A percentile compares a stretch with the other conserved stretches of the same genome.
These are phyloP conservation scores for Ehretia macrophylla DNA, from an alignment of 257 asterid species.

Conservation along the genomic window DNA sequence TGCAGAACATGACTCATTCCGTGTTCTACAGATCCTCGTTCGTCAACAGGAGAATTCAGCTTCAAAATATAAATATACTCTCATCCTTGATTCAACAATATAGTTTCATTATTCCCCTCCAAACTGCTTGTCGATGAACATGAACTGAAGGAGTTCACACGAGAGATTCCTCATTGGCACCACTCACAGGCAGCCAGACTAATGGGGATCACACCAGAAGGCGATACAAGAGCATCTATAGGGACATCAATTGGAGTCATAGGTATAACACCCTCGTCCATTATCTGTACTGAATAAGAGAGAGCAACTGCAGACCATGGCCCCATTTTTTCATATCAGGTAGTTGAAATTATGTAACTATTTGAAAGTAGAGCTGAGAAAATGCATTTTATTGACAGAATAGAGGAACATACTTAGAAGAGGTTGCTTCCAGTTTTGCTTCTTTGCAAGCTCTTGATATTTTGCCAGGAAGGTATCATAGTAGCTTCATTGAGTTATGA, in stretches of 20 bases:
- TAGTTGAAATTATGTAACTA: neutral
- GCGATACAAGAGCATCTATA: slow-evolving; percentile 69
- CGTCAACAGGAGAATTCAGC: neutral
- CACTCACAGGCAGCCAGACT: slow-evolving; percentile 45
- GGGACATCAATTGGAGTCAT: slow-evolving; percentile 65
- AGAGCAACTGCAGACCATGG: slow-evolving; percentile 56
- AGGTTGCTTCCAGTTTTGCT: slow-evolving; percentile 80
- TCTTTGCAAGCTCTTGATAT: slow-evolving; percentile 62
- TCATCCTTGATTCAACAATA: neutral
- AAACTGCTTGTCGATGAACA: too few species aligned
- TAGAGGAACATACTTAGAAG: slow-evolving; percentile 41
- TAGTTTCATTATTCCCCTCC: neutral
- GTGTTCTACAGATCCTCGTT: too few species aligned
- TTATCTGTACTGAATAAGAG: slow-evolving; percentile 69
- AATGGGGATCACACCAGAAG: slow-evolving; percentile 72
- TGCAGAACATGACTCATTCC: too few species aligned
- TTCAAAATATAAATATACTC: too few species aligned
- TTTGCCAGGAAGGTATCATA: slow-evolving; percentile 72
- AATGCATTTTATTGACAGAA: neutral
- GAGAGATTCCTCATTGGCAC: slow-evolving; percentile 15
- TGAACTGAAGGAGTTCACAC: neutral
- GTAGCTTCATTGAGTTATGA: slow-evolving; percentile 44
- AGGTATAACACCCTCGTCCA: slow-evolving; percentile 76
- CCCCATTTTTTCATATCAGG: slow-evolving; percentile 2
- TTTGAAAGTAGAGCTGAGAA: neutral